phyloP scores from a whole-genome alignment of 2,329 filamentous ascomycete species.

The Exophiala calicioides region DNA sequence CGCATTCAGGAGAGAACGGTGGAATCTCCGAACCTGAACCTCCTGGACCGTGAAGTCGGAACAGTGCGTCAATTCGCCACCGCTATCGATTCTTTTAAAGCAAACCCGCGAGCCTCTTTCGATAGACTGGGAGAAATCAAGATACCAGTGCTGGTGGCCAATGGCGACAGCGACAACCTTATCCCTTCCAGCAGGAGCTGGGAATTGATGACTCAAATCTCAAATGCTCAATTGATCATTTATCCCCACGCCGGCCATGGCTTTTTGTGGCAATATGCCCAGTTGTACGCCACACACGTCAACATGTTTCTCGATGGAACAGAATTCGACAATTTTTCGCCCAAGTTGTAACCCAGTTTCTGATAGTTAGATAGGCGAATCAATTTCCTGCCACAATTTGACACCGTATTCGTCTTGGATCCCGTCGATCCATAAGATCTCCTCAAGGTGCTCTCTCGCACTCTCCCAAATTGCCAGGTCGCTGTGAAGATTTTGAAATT shows the following conservation, averaged over 20 bases:
- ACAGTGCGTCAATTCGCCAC: slow-evolving; percentile 11
- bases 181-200: slow-evolving; percentile 25
- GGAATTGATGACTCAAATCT: slow-evolving; percentile 19
- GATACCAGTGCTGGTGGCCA: slow-evolving; percentile 19
- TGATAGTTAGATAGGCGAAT: background rate
- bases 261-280: slow-evolving; percentile 24
- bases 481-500: background rate
- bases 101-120: slow-evolving; percentile 13
- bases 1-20: slow-evolving; percentile 15
- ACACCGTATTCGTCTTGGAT: slow-evolving; percentile 16
- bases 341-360: slow-evolving; percentile 9
- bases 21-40: slow-evolving; percentile 16
- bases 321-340: slow-evolving; percentile 13
- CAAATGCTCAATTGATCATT: slow-evolving; percentile 22
- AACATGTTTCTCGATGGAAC: slow-evolving; percentile 22
- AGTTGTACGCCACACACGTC: slow-evolving; percentile 18
- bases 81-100: slow-evolving; percentile 9
- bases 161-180: slow-evolving; percentile 19
- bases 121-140: slow-evolving; percentile 19
- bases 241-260: slow-evolving; percentile 23
- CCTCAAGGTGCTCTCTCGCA: slow-evolving; percentile 11
- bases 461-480: slow-evolving; percentile 9
- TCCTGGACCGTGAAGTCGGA: slow-evolving; percentile 12
- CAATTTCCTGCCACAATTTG: slow-evolving; percentile 17
- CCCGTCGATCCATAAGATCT: slow-evolving; percentile 15